Evolutionary conservation across 75 land plant genomes (phyloP).

Genomic region (Cunninghamia lanceolata): DNA sequence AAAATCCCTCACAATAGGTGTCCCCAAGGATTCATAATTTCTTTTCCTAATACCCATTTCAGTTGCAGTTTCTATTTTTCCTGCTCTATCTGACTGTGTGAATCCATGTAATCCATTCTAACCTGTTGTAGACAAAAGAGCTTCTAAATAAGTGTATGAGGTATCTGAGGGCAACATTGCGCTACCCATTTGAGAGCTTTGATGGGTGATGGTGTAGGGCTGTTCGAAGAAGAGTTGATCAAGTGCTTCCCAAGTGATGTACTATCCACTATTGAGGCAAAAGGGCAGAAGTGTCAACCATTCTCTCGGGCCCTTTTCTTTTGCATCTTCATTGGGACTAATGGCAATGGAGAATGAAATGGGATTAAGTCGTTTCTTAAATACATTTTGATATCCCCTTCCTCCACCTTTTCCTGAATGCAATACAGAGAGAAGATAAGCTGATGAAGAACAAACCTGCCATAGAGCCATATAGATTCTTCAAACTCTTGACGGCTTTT

Average conservation of each 20-base stretch:
- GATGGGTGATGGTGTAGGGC: neutral
- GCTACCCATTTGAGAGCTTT: slow-evolving; percentile 84
- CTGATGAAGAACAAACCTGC: neutral
- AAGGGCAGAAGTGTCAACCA: slow-evolving; percentile 46
- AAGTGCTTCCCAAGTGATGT: slow-evolving; percentile 31
- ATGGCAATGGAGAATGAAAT: neutral
- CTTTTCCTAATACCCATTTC: too few relatives aligned
- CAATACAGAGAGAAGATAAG: neutral
- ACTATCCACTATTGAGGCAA: slow-evolving; percentile 15
- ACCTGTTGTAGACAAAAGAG: slow-evolving; percentile 87
- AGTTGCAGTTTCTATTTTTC: too few relatives aligned
- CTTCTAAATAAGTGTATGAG: slow-evolving; percentile 69
- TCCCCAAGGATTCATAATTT: slow-evolving; percentile 68
- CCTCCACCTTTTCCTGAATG: neutral
- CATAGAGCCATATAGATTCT: neutral
- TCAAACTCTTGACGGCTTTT: neutral
- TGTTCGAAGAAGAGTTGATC: neutral
- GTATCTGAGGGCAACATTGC: slow-evolving; percentile 77
- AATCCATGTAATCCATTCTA: too few relatives aligned
- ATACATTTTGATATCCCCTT: neutral
- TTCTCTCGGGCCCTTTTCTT: neutral
- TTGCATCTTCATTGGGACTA: neutral
- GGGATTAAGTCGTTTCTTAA: neutral
- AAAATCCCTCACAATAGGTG: slow-evolving; percentile 86
- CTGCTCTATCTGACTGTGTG: too few relatives aligned